Conservation (phyloP, 2,329 filamentous ascomycete genomes). For the Graphilbum ipis-grandicollis region DNA sequence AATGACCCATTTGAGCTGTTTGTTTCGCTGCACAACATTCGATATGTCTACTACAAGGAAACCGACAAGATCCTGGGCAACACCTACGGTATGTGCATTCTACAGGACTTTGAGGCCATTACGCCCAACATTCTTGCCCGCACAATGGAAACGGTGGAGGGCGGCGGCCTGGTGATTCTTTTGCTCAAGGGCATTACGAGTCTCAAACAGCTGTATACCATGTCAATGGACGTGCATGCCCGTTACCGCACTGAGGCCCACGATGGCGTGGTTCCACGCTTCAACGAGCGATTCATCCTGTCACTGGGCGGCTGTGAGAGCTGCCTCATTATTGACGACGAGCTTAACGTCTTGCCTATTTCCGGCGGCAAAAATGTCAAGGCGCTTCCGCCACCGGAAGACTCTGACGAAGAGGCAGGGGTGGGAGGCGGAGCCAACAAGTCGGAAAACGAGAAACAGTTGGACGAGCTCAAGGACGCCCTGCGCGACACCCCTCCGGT, state of each 20-base stretch:
- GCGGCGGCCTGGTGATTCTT: constrained; percentile 78
- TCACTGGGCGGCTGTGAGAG: constrained; percentile 90
- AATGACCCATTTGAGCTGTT: constrained; percentile 97
- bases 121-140: constrained; percentile 92
- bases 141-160: constrained; percentile 94
- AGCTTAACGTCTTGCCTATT: constrained; percentile 91
- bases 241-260: constrained; percentile 94
- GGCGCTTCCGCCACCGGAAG: constrained; percentile 57
- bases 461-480: constrained; percentile 75
- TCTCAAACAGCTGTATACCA: constrained; percentile 87
- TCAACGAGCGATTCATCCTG: constrained; percentile 94
- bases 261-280: constrained; percentile 81
- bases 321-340: constrained; percentile 91
- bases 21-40: constrained; percentile 88
- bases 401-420: constrained; percentile 51
- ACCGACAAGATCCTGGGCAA: constrained; percentile 97
- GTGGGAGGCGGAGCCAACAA: constrained; percentile 30
- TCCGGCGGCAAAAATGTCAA: constrained; percentile 87
- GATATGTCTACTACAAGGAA: constrained; percentile 99
- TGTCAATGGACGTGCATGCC: constrained; percentile 96
- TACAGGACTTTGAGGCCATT: constrained; percentile 95
- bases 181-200: constrained; percentile 93
- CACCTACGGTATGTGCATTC: constrained; percentile 65
- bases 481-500: constrained; percentile 74
- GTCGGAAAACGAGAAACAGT: constrained; percentile 59